These are phyloP conservation scores for Trypanosoma melophagium DNA, from an alignment of 208 protist genomes.

Conservation along the genomic window DNA sequence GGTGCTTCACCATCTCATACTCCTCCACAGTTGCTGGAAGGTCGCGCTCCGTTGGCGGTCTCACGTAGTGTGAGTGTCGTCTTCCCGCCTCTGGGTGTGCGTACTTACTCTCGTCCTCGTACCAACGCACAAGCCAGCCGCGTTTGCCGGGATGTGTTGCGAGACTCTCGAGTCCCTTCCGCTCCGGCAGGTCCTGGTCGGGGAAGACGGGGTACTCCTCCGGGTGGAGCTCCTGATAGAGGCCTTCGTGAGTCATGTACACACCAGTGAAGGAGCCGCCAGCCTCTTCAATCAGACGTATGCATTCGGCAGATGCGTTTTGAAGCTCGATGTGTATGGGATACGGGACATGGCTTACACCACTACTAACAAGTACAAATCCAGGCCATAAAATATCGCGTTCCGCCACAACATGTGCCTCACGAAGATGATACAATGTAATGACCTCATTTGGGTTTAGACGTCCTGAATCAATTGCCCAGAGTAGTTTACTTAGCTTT, in stretches of 20 bases:
- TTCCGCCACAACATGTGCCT: slow-evolving; percentile 70
- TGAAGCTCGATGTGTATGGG: slow-evolving; percentile 89
- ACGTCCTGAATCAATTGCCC: slow-evolving; percentile 83
- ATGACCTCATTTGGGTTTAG: slow-evolving; percentile 90
- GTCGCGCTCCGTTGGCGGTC: slow-evolving; percentile 75
- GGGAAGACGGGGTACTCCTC: slow-evolving; percentile 84
- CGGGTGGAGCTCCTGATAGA: slow-evolving; percentile 86
- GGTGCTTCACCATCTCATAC: slow-evolving; percentile 89
- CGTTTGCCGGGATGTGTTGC: slow-evolving; percentile 73
- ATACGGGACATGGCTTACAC: slow-evolving; percentile 69
- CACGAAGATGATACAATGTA: slow-evolving; percentile 79
- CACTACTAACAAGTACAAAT: slow-evolving; percentile 73
- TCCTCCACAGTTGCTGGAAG: slow-evolving; percentile 87
- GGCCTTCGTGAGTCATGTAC: slow-evolving; percentile 90
- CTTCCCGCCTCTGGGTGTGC: slow-evolving; percentile 81
- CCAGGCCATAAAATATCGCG: slow-evolving; percentile 86
- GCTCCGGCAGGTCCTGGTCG: slow-evolving; percentile 82
- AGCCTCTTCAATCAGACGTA: slow-evolving; percentile 85
- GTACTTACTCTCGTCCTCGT: slow-evolving; percentile 86
- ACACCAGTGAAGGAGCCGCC: slow-evolving; percentile 84
- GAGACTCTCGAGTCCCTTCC: slow-evolving; percentile 73
- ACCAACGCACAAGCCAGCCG: slow-evolving; percentile 87
- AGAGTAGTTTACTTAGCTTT: slow-evolving; percentile 72
- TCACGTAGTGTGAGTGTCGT: slow-evolving; percentile 76
- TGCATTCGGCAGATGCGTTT: slow-evolving; percentile 76